Conservation (phyloP, 1,139 yeast species). For the Debaryomyces sp. region DNA sequence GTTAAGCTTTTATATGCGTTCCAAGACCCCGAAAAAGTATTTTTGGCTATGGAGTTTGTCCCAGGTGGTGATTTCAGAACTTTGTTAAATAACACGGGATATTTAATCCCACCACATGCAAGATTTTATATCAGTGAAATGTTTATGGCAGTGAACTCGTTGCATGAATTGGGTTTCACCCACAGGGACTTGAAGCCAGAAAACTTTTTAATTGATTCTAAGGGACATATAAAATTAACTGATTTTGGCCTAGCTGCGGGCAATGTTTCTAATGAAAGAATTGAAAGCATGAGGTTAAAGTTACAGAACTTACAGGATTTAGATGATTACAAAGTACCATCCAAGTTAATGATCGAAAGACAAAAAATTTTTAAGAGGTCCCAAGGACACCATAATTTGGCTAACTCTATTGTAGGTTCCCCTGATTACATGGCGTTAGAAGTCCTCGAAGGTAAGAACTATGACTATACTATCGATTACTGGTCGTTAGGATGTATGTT, state of each 20-base stretch:
- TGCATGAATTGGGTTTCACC: conserved; percentile 93
- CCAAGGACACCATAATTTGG: conserved; percentile 68
- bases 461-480: conserved; percentile 95
- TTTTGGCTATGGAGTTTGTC: conserved; percentile 97
- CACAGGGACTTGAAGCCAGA: conserved; percentile 98
- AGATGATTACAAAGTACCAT: conserved; percentile 67
- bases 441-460: conserved; percentile 89
- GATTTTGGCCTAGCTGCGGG: conserved; percentile 99
- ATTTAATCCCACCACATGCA: conserved; percentile 91
- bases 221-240: conserved; percentile 94
- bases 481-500: conserved; percentile 98
- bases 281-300: conserved; percentile 88
- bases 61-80: conserved; percentile 99
- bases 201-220: conserved; percentile 89
- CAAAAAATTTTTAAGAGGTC: conserved; percentile 80
- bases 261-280: conserved; percentile 87
- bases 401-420: conserved; percentile 95
- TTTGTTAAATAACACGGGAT: conserved; percentile 87
- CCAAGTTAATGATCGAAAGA: conserved; percentile 81
- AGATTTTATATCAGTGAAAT: conserved; percentile 93
- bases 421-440: conserved; percentile 99
- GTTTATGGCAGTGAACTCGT: conserved; percentile 92
- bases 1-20: conserved; percentile 93
- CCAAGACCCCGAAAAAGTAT: conserved; percentile 88
- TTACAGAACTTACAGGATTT: conserved; percentile 79